phyloP scores from a whole-genome alignment of 2,329 filamentous ascomycete genomes.

The Ramularia endophylla region DNA sequence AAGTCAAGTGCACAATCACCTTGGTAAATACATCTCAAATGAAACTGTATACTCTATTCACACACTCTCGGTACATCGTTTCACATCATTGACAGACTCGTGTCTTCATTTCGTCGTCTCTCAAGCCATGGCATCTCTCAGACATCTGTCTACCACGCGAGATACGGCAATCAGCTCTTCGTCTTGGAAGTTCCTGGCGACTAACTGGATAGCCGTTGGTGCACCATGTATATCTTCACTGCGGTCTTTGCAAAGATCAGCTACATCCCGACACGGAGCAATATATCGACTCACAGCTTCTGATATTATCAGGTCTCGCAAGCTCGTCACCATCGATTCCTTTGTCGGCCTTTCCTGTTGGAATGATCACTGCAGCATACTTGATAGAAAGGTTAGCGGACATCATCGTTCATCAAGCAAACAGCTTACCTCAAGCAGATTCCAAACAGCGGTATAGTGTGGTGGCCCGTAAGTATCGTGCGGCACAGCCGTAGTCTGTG shows the following conservation, averaged over 20 bases:
- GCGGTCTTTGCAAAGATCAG: no score
- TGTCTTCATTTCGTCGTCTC: no score
- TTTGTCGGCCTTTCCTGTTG: constrained; percentile 10
- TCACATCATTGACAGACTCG: no score
- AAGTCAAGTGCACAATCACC: no score
- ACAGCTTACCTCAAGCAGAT: constrained; percentile 22
- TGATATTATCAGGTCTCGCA: background rate
- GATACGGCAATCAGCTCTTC: constrained; percentile 12
- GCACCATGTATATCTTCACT: constrained; percentile 12
- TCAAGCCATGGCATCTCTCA: background rate
- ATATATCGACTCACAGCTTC: no score
- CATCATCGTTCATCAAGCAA: no score
- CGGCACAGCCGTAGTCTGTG: constrained; percentile 46
- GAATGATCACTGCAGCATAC: constrained; percentile 10
- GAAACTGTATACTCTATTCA: no score
- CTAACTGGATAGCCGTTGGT: constrained; percentile 12
- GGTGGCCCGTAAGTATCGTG: constrained; percentile 47
- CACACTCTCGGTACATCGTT: no score
- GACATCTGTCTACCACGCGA: constrained; percentile 8
- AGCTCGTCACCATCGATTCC: constrained; percentile 10
- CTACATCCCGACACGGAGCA: no score
- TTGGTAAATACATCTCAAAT: no score
- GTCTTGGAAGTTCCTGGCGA: constrained; percentile 11
- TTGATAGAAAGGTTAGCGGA: no score
- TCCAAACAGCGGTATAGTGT: constrained; percentile 46